These are phyloP conservation scores for Nicotiana noctiflora DNA, from an alignment of 257 asterid species.

Conservation along the genomic window DNA sequence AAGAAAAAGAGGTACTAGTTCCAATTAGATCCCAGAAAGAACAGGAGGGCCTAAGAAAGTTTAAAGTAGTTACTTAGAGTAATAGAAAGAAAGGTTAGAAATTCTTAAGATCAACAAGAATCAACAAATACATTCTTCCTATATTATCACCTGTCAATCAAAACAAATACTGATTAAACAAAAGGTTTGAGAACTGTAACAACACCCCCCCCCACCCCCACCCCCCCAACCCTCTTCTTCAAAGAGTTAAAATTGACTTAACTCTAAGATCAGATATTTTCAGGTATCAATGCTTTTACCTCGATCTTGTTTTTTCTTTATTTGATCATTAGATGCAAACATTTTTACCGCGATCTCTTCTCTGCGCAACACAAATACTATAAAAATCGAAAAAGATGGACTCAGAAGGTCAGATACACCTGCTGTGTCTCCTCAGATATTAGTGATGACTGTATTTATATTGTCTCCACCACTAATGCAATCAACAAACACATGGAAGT, in stretches of 20 bases:
- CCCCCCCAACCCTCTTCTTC: background rate
- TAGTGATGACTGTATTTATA: background rate
- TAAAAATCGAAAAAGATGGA: constrained; percentile 6
- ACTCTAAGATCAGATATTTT: background rate
- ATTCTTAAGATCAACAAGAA: background rate
- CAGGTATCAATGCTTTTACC: background rate
- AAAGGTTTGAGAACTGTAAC: background rate
- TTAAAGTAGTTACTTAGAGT: too few relatives aligned
- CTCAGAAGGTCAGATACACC: background rate
- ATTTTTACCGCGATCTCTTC: constrained; percentile 6
- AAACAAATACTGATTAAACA: background rate
- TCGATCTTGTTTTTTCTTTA: background rate
- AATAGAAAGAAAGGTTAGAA: too few relatives aligned
- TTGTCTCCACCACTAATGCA: background rate
- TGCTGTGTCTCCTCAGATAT: background rate
- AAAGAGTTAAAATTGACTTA: background rate
- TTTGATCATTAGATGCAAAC: background rate
- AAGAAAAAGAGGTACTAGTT: too few relatives aligned
- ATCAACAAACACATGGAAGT: background rate
- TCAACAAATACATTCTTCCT: background rate
- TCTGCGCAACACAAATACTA: background rate
- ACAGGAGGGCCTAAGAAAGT: too few relatives aligned
- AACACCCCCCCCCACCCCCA: too few relatives aligned
- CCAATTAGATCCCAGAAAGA: too few relatives aligned
- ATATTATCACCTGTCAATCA: background rate